Evolutionary conservation across 2,329 filamentous ascomycete genomes (phyloP).

Genomic region (Aspergillus sp.): DNA sequence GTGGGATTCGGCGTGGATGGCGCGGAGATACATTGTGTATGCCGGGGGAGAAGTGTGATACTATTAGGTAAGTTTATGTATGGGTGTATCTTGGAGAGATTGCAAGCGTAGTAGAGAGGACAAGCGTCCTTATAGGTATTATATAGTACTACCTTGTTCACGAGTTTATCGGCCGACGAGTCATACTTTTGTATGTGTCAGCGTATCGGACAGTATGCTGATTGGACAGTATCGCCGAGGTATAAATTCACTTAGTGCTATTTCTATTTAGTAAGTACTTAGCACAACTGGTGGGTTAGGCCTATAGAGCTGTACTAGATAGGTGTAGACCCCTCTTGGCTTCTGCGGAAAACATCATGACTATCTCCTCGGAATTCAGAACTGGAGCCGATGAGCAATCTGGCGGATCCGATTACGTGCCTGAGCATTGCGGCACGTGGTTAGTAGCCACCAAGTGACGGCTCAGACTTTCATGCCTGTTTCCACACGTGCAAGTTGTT

Average conservation of each 20-base stretch:
- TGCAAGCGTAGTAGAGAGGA: neutral
- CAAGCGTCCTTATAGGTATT: neutral
- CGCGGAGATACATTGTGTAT: conserved; percentile 59
- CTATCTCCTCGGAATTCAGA: too few species aligned
- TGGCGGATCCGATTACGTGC: too few species aligned
- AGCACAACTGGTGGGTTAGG: too few species aligned
- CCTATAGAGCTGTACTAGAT: too few species aligned
- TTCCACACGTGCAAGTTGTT: too few species aligned
- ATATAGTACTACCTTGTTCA: too few species aligned
- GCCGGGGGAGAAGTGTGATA: neutral
- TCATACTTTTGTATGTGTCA: neutral
- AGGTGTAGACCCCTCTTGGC: too few species aligned
- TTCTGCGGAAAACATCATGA: too few species aligned
- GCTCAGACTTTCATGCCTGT: too few species aligned
- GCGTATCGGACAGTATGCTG: neutral
- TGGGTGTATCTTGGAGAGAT: neutral
- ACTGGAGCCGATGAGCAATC: too few species aligned
- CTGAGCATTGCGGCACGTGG: too few species aligned
- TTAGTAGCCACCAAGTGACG: too few species aligned
- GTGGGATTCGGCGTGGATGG: conserved; percentile 54
- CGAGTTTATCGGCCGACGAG: neutral
- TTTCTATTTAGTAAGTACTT: neutral
- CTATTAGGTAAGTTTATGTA: neutral
- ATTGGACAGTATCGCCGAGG: neutral
- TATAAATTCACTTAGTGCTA: neutral